phyloP scores from a whole-genome alignment of 495 filamentous ascomycete species.

The Aspergillus campestris region DNA sequence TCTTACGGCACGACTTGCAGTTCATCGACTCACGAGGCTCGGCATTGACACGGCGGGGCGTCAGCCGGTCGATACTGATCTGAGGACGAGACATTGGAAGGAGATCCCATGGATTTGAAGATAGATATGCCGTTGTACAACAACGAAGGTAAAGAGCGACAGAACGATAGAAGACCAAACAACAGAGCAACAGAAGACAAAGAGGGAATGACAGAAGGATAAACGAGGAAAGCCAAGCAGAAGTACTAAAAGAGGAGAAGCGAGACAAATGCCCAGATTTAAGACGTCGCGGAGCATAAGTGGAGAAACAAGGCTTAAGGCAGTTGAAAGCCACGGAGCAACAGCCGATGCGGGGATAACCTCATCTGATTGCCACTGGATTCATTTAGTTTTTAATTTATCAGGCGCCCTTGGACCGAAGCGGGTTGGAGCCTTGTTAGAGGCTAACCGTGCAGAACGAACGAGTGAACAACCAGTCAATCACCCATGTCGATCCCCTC shows the following conservation, averaged over 20 bases:
- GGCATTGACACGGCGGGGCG: conserved; percentile 59
- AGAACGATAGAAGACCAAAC: too few relatives aligned
- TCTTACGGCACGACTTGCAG: conserved; percentile 85
- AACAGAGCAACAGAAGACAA: background rate
- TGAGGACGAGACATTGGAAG: conserved; percentile 60
- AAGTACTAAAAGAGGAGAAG: too few relatives aligned
- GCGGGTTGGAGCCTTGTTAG: background rate
- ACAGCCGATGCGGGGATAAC: conserved; percentile 13
- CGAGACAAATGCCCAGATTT: too few relatives aligned
- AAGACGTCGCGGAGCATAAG: conserved; percentile 22
- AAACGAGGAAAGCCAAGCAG: too few relatives aligned
- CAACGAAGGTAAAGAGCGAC: background rate
- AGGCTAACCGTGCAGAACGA: too few relatives aligned
- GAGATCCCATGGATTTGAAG: conserved; percentile 3
- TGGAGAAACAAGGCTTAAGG: conserved; percentile 3
- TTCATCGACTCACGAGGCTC: conserved; percentile 87
- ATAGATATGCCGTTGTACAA: conserved; percentile 6
- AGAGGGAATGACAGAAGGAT: background rate
- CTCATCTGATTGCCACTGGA: background rate
- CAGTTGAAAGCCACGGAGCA: conserved; percentile 2
- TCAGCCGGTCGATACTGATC: conserved; percentile 77
- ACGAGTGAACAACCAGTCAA: too few relatives aligned
- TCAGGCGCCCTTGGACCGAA: background rate
- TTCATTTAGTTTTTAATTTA: too few relatives aligned
- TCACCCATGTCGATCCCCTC: background rate